Conservation (phyloP, 2,329 filamentous ascomycete genomes). For the Penicillium sp. region DNA sequence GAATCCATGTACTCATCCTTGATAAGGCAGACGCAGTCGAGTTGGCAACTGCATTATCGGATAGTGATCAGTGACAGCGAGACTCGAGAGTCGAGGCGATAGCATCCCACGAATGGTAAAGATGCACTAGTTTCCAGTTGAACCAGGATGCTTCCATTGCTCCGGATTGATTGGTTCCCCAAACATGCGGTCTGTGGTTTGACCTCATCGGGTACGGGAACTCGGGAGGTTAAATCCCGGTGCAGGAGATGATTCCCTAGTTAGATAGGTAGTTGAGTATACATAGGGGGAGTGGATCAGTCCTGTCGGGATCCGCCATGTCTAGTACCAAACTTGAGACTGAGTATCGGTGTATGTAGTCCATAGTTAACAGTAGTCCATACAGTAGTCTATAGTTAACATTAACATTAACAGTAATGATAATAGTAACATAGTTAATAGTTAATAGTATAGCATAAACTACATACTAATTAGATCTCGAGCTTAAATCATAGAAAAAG, state of each 20-base stretch:
- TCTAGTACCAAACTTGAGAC: constrained; percentile 2
- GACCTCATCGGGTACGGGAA: constrained; percentile 5
- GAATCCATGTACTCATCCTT: background rate
- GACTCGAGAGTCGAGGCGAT: background rate
- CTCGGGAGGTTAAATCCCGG: background rate
- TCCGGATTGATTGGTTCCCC: constrained; percentile 4
- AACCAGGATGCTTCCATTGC: background rate
- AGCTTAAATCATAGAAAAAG: constrained; percentile 16
- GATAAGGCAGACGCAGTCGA: constrained; percentile 21
- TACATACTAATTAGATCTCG: constrained; percentile 6
- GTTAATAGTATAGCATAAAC: no score
- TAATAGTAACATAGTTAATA: no score
- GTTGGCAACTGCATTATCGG: constrained; percentile 23
- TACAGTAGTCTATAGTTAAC: no score
- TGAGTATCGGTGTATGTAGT: no score
- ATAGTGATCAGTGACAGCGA: constrained; percentile 17
- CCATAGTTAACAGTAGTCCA: no score
- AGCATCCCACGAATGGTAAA: background rate
- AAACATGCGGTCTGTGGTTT: constrained; percentile 15
- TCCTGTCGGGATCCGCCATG: background rate
- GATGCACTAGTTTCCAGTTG: background rate
- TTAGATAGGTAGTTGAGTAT: no score
- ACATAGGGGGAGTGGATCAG: no score
- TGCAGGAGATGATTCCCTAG: no score
- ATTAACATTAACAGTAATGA: no score